phyloP scores from a whole-genome alignment of 2,329 filamentous ascomycete genomes.

The Boeremia exigua region DNA sequence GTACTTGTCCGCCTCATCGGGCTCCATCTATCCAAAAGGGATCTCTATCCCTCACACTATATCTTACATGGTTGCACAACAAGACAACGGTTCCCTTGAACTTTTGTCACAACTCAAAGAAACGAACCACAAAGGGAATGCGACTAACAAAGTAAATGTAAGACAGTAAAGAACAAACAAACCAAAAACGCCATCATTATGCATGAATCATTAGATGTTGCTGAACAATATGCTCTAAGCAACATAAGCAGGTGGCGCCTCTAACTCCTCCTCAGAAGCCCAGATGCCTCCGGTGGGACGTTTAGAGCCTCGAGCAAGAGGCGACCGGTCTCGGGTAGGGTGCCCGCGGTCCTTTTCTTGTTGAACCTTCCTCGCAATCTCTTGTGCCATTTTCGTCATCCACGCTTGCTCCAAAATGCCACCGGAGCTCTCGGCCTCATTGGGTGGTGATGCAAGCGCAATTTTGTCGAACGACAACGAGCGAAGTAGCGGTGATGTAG shows the following conservation, averaged over 20 bases:
- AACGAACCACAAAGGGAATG: not conserved
- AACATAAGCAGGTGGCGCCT: constrained; percentile 45
- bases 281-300: constrained; percentile 29
- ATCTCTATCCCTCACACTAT: not conserved
- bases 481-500: constrained; percentile 45
- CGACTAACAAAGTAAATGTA: constrained; percentile 3
- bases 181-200: constrained; percentile 14
- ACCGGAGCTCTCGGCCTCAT: constrained; percentile 37
- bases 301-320: constrained; percentile 14
- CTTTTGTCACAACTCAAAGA: constrained; percentile 9
- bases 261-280: constrained; percentile 32
- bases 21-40: not conserved
- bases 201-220: constrained; percentile 16
- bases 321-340: constrained; percentile 11
- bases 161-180: not conserved
- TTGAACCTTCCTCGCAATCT: constrained; percentile 86
- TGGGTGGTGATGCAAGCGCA: constrained; percentile 27
- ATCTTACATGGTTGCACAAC: constrained; percentile 13
- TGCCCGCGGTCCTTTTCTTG: constrained; percentile 71
- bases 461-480: constrained; percentile 33
- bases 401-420: constrained; percentile 79
- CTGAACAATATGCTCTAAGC: constrained; percentile 24
- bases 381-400: constrained; percentile 92
- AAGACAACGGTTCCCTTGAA: not conserved
- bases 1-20: not conserved